Evolutionary conservation across 2,329 filamentous ascomycete species (phyloP).

Genomic region (Ambrosiella cleistominuta): DNA sequence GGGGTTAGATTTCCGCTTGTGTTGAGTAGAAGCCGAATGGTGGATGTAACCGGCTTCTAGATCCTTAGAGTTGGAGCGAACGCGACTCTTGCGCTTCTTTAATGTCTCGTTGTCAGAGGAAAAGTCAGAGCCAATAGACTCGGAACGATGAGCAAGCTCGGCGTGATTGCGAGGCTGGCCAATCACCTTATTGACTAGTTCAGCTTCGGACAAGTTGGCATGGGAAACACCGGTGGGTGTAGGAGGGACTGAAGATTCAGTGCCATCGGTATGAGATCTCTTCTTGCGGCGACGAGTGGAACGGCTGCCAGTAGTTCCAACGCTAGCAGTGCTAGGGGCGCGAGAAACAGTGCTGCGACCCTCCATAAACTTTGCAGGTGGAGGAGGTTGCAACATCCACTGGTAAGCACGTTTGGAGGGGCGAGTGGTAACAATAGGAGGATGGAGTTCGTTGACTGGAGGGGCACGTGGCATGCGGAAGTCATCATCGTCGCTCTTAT

Average conservation of each 20-base stretch:
- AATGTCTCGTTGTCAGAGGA: conserved; percentile 10
- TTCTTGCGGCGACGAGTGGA: conserved; percentile 13
- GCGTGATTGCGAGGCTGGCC: conserved; percentile 12
- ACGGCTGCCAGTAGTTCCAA: conserved; percentile 9
- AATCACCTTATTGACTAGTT: conserved; percentile 28
- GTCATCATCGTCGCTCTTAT: conserved; percentile 41
- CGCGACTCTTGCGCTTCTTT: conserved; percentile 5
- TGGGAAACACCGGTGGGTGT: background rate
- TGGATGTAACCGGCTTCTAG: background rate
- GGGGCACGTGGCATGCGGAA: conserved; percentile 45
- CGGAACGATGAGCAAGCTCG: conserved; percentile 6
- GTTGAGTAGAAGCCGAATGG: background rate
- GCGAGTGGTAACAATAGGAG: conserved; percentile 63
- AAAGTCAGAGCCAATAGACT: conserved; percentile 8
- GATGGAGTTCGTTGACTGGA: conserved; percentile 72
- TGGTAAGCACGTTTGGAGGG: conserved; percentile 52
- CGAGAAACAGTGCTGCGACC: conserved; percentile 58
- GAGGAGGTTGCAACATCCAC: conserved; percentile 90
- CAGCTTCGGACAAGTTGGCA: conserved; percentile 22
- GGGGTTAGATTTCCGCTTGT: background rate
- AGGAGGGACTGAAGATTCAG: conserved; percentile 5
- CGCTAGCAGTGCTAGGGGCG: conserved; percentile 38
- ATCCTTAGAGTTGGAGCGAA: conserved; percentile 11
- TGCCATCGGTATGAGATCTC: conserved; percentile 15
- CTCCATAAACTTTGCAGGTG: conserved; percentile 79